Conservation (phyloP, 306 rosid species). For the Gastrolobium bilobum region DNA sequence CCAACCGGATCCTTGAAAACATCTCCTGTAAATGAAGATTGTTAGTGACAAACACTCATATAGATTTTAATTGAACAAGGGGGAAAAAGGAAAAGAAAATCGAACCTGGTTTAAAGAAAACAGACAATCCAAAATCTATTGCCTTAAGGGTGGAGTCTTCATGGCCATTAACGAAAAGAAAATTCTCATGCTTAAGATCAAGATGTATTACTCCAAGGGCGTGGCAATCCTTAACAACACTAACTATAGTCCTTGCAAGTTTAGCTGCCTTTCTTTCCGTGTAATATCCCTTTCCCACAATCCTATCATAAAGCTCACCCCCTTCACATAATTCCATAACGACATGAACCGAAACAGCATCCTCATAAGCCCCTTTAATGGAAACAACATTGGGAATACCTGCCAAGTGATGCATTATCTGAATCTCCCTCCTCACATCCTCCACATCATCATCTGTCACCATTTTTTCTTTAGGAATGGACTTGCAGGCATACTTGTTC, state of each 20-base stretch:
- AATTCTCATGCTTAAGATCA: slow-evolving; percentile 90
- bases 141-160: slow-evolving; percentile 83
- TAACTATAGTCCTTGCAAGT: slow-evolving; percentile 72
- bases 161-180: slow-evolving; percentile 66
- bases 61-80: not conserved
- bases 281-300: slow-evolving; percentile 70
- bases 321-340: slow-evolving; percentile 88
- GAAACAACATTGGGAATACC: slow-evolving; percentile 65
- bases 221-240: slow-evolving; percentile 75
- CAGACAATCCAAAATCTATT: slow-evolving; percentile 86
- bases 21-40: slow-evolving; percentile 63
- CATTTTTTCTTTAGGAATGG: slow-evolving; percentile 73
- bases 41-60: slow-evolving; percentile 25
- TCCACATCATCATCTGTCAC: slow-evolving; percentile 65
- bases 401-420: slow-evolving; percentile 83
- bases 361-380: slow-evolving; percentile 80
- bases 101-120: slow-evolving; percentile 89
- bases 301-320: slow-evolving; percentile 89
- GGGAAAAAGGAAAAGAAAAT: not conserved
- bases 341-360: slow-evolving; percentile 72
- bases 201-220: slow-evolving; percentile 90
- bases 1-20: slow-evolving; percentile 76
- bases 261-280: slow-evolving; percentile 82
- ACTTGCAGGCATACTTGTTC: slow-evolving; percentile 79
- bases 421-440: slow-evolving; percentile 89